A percentile compares a stretch with the other conserved stretches of the same genome.
These are phyloP conservation scores for Flaveria linearis DNA, from an alignment of 129 eudicot genomes.

Conservation along the genomic window DNA sequence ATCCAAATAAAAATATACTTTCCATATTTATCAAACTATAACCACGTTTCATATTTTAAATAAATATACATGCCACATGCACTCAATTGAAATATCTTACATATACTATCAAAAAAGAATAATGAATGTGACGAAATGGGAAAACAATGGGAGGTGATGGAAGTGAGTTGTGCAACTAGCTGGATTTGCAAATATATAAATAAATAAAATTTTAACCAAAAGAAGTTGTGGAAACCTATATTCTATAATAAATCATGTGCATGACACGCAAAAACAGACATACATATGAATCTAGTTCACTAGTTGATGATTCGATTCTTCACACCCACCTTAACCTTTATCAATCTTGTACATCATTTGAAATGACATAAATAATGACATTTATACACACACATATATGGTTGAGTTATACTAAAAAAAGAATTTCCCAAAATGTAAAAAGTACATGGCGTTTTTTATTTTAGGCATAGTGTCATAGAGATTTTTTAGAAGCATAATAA, in stretches of 20 bases:
- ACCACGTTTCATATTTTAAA: too few relatives aligned
- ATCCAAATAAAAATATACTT: too few relatives aligned
- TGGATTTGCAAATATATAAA: constrained; percentile 14
- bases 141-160: constrained; percentile 27
- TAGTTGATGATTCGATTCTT: not conserved
- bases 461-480: too few relatives aligned
- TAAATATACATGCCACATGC: too few relatives aligned
- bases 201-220: not conserved
- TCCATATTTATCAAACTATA: too few relatives aligned
- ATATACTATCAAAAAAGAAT: not conserved
- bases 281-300: constrained; percentile 16
- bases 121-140: constrained; percentile 7
- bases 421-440: too few relatives aligned
- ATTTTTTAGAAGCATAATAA: too few relatives aligned
- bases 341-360: not conserved
- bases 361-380: too few relatives aligned
- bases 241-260: constrained; percentile 23
- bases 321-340: not conserved
- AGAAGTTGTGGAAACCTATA: not conserved
- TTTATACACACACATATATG: too few relatives aligned
- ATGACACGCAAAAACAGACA: constrained; percentile 20
- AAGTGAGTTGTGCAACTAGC: constrained; percentile 27
- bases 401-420: too few relatives aligned
- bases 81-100: too few relatives aligned
- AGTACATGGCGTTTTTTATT: too few relatives aligned